Conservation (phyloP, 371 early-diverging fungal genomes). For the Mucor irregularis region DNA sequence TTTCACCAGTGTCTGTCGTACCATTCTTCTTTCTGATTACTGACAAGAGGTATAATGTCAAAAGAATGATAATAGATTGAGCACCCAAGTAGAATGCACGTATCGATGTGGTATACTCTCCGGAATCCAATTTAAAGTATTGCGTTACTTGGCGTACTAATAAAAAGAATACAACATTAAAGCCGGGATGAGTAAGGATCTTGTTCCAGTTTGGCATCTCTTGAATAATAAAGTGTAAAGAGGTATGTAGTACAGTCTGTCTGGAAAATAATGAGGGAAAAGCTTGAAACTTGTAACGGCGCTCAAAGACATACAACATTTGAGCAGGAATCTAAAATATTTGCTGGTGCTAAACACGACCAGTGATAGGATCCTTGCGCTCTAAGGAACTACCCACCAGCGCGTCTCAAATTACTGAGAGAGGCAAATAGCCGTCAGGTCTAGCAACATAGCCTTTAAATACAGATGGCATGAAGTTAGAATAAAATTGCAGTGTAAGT, state of each 20-base stretch:
- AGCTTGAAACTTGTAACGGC: too few species aligned
- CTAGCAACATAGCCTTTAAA: too few species aligned
- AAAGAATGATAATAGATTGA: conserved; percentile 27
- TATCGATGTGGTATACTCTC: conserved; percentile 21
- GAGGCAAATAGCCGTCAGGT: too few species aligned
- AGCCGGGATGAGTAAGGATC: conserved; percentile 17
- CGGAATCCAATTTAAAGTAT: conserved; percentile 28
- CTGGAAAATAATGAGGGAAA: too few species aligned
- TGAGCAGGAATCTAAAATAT: not conserved
- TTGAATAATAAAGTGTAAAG: not conserved
- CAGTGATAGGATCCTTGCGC: too few species aligned
- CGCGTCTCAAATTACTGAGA: too few species aligned
- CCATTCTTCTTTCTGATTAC: conserved; percentile 43
- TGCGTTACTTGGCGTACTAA: conserved; percentile 36
- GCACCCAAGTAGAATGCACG: conserved; percentile 35
- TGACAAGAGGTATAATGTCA: conserved; percentile 36
- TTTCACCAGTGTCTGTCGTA: not conserved
- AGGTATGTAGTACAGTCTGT: too few species aligned
- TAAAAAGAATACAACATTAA: conserved; percentile 37
- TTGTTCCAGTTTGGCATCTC: conserved; percentile 14
- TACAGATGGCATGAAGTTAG: too few species aligned
- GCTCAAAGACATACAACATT: not conserved
- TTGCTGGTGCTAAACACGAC: too few species aligned
- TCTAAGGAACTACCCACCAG: too few species aligned
- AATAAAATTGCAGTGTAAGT: too few species aligned